Percentiles rank a stretch among this genome's conserved stretches.
phyloP scores from a whole-genome alignment of 2,329 filamentous ascomycete genomes.

The Diatrype stigma region DNA sequence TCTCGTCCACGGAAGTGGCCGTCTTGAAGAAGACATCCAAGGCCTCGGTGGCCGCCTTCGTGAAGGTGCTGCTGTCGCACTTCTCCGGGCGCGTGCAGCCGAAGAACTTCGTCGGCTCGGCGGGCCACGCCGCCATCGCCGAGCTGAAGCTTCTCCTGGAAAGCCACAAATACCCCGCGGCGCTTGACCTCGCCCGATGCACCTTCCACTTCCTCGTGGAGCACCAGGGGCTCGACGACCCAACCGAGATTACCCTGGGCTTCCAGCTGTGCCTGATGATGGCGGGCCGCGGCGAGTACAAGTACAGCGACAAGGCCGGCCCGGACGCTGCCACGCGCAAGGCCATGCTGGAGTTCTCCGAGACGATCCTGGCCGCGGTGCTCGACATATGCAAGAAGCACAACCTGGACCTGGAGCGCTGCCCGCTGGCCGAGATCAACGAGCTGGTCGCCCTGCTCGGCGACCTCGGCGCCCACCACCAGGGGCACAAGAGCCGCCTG shows the following conservation, averaged over 20 bases:
- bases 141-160: neutral
- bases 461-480: neutral
- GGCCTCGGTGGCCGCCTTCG: neutral
- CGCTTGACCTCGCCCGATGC: neutral
- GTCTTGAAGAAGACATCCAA: neutral
- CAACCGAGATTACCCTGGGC: neutral
- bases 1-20: neutral
- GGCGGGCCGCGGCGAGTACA: neutral
- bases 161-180: neutral
- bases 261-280: constrained; percentile 1
- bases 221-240: neutral
- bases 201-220: neutral
- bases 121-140: neutral
- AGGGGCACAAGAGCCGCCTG: too few species aligned
- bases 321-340: neutral
- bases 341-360: neutral
- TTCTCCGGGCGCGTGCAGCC: neutral
- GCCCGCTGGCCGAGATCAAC: neutral
- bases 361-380: neutral
- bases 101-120: neutral
- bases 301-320: neutral
- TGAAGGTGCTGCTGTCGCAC: neutral
- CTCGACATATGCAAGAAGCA: neutral
- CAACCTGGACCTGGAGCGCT: neutral
- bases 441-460: neutral